Percentiles rank a stretch among this genome's conserved stretches.
phyloP scores from a whole-genome alignment of 768 basidiomycete species.

The Fibroporia radiculosa region DNA sequence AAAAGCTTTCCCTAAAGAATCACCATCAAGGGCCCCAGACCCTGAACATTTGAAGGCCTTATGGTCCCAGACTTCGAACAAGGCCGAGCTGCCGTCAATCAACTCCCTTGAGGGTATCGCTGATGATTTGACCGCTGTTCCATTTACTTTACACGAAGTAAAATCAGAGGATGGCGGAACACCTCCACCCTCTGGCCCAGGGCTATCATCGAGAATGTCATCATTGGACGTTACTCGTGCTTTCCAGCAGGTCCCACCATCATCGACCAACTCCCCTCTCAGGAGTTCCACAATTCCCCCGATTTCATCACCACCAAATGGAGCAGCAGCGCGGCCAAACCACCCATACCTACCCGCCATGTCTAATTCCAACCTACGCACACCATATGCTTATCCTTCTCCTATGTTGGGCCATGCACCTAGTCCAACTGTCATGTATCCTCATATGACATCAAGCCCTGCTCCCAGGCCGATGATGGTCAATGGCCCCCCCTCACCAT shows the following conservation, averaged over 20 bases:
- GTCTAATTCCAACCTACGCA: slow-evolving; percentile 41
- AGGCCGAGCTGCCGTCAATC: slow-evolving; percentile 53
- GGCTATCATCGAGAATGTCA: slow-evolving; percentile 65
- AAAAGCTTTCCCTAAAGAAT: slow-evolving; percentile 57
- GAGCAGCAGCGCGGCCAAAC: slow-evolving; percentile 9
- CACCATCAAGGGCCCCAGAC: slow-evolving; percentile 58
- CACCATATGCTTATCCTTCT: slow-evolving; percentile 55
- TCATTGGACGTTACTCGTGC: slow-evolving; percentile 77
- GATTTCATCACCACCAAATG: slow-evolving; percentile 5
- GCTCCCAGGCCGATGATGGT: slow-evolving; percentile 53
- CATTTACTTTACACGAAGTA: slow-evolving; percentile 77
- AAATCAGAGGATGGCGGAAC: slow-evolving; percentile 83
- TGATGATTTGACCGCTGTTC: slow-evolving; percentile 73
- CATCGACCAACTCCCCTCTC: slow-evolving; percentile 40
- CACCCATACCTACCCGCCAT: slow-evolving; percentile 26
- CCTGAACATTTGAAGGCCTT: slow-evolving; percentile 82
- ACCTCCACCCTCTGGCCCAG: slow-evolving; percentile 54
- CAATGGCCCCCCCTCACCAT: slow-evolving; percentile 55
- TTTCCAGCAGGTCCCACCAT: slow-evolving; percentile 77
- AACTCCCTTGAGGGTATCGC: slow-evolving; percentile 83
- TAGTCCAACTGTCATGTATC: slow-evolving; percentile 59
- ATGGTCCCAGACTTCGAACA: slow-evolving; percentile 74
- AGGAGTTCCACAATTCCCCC: slow-evolving; percentile 30
- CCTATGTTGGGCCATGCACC: slow-evolving; percentile 72
- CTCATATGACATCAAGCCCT: slow-evolving; percentile 52